phyloP scores from a whole-genome alignment of 495 filamentous ascomycete species.

The Parmelia sp. region DNA sequence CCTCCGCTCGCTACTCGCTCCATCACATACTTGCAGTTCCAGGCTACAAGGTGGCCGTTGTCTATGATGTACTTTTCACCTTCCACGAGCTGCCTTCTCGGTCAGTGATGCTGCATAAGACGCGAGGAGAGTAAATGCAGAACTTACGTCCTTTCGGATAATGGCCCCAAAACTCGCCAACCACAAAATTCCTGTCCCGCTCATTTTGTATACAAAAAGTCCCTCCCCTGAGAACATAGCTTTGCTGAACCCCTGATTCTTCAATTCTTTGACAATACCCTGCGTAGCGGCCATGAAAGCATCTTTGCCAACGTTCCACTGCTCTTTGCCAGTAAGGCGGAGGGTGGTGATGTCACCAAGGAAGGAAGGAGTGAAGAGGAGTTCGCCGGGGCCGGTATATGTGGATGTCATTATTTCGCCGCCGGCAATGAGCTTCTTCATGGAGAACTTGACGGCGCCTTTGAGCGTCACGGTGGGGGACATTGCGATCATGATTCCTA shows the following conservation, averaged over 20 bases:
- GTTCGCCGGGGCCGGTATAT: constrained; percentile 86
- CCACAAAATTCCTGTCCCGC: constrained; percentile 74
- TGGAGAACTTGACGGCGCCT: constrained; percentile 69
- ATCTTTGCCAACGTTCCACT: constrained; percentile 79
- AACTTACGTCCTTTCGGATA: constrained; percentile 83
- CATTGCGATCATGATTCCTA: constrained; percentile 92
- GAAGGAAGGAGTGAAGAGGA: constrained; percentile 71
- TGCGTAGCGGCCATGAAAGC: constrained; percentile 72
- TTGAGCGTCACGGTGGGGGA: constrained; percentile 76
- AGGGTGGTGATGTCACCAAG: constrained; percentile 85
- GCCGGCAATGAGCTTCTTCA: constrained; percentile 79
- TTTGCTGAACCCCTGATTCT: constrained; percentile 82
- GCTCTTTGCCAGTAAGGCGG: constrained; percentile 57
- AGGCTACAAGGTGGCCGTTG: constrained; percentile 93
- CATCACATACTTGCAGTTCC: constrained; percentile 91
- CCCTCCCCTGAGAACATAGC: constrained; percentile 92
- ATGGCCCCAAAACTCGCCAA: constrained; percentile 91
- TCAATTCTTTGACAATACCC: constrained; percentile 73
- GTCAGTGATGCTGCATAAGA: not conserved
- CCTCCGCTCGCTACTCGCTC: constrained; percentile 86
- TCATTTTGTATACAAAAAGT: constrained; percentile 82
- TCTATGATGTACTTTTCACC: constrained; percentile 87
- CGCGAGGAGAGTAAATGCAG: not conserved
- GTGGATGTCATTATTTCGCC: constrained; percentile 74
- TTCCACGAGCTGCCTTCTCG: constrained; percentile 51